Evolutionary conservation across 495 filamentous ascomycete genomes (phyloP).

Genomic region (Evernia prunastri): DNA sequence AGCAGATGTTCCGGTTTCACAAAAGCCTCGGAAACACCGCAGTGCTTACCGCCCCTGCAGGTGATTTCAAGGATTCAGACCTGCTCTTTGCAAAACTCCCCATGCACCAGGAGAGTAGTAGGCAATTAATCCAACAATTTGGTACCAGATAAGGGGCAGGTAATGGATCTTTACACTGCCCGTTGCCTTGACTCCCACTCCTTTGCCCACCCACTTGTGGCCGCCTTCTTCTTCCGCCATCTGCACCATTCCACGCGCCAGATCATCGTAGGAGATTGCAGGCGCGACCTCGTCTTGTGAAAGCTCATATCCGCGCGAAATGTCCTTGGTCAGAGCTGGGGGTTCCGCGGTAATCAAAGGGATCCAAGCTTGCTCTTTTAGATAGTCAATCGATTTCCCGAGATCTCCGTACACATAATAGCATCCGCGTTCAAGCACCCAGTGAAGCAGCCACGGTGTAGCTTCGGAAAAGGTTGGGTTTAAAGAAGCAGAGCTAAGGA

Average conservation of each 20-base stretch:
- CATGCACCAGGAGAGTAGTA: neutral
- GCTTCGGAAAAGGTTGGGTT: neutral
- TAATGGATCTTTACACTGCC: slow-evolving; percentile 1
- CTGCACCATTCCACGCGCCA: slow-evolving; percentile 14
- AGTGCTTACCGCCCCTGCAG: neutral
- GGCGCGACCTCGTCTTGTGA: neutral
- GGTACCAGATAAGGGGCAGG: slow-evolving; percentile 4
- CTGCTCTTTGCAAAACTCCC: neutral
- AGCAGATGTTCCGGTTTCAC: neutral
- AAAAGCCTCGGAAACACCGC: neutral
- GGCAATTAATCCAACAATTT: neutral
- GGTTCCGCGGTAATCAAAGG: slow-evolving; percentile 11
- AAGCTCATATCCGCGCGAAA: slow-evolving; percentile 10
- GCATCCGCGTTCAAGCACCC: slow-evolving; percentile 9
- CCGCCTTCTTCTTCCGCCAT: slow-evolving; percentile 14
- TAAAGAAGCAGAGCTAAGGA: slow-evolving; percentile 8
- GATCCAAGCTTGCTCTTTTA: slow-evolving; percentile 7
- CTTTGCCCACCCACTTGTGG: slow-evolving; percentile 11
- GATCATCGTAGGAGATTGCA: slow-evolving; percentile 8
- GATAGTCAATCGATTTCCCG: neutral
- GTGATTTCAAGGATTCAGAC: neutral
- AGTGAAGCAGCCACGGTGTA: slow-evolving; percentile 6
- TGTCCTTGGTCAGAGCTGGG: slow-evolving; percentile 1
- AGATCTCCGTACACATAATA: slow-evolving; percentile 8
- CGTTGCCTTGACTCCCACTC: slow-evolving; percentile 8